Conservation (phyloP, 2,329 filamentous ascomycete genomes). For the Scytalidium lignicola region DNA sequence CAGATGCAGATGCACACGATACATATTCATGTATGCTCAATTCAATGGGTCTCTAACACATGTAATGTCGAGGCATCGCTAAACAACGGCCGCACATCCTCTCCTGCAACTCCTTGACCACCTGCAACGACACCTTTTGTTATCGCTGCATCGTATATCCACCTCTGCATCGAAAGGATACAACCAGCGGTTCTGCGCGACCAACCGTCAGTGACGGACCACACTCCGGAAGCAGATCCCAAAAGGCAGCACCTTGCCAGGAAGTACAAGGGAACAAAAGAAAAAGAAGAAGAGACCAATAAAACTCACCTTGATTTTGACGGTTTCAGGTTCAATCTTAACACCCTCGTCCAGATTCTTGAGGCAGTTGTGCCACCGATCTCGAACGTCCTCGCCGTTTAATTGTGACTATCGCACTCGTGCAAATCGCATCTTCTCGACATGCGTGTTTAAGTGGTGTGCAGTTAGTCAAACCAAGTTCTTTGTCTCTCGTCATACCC, state of each 20-base stretch:
- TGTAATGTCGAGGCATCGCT: neutral
- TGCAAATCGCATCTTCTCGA: constrained; percentile 38
- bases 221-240: neutral
- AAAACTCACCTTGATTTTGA: constrained; percentile 32
- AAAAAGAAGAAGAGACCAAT: neutral
- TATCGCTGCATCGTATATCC: constrained; percentile 37
- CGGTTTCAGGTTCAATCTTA: constrained; percentile 33
- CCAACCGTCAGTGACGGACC: neutral
- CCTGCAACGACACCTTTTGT: constrained; percentile 33
- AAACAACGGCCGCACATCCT: constrained; percentile 34
- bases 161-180: constrained; percentile 41
- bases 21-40: no score
- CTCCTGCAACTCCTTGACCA: constrained; percentile 31
- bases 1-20: no score
- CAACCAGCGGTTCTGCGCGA: constrained; percentile 42
- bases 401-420: constrained; percentile 35
- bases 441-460: constrained; percentile 33
- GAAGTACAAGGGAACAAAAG: neutral
- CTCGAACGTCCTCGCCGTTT: constrained; percentile 38
- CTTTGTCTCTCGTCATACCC: no score
- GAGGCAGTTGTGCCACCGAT: constrained; percentile 34
- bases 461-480: no score
- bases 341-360: constrained; percentile 23
- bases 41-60: neutral
- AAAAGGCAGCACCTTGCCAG: neutral